These are phyloP conservation scores for Pinus albicaulis DNA, from an alignment of 75 land plant genomes.

Conservation along the genomic window DNA sequence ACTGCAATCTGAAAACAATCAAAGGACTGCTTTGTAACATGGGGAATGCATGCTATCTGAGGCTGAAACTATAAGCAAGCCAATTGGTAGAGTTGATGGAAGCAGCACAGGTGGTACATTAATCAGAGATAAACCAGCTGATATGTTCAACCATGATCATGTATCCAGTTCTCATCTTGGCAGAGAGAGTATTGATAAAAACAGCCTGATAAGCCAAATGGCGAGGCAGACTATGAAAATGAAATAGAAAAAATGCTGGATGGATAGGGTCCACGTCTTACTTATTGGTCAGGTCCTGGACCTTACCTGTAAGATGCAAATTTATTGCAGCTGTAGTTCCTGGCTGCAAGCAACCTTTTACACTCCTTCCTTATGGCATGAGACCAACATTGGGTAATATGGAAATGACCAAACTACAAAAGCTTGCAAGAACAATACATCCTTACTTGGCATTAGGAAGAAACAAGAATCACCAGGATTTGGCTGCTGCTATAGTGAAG, in stretches of 20 bases:
- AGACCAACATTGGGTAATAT: constrained; percentile 38
- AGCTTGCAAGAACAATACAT: constrained; percentile 53
- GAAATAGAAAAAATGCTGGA: constrained; percentile 71
- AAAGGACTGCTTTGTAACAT: neutral
- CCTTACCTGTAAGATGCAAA: constrained; percentile 97
- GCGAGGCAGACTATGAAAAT: constrained; percentile 48
- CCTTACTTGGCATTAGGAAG: constrained; percentile 44
- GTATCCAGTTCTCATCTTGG: neutral
- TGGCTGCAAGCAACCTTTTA: constrained; percentile 76
- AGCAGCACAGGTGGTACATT: neutral
- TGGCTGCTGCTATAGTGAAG: constrained; percentile 87
- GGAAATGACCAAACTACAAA: constrained; percentile 70
- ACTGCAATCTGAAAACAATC: constrained; percentile 11
- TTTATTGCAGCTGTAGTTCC: constrained; percentile 61
- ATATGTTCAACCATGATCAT: neutral
- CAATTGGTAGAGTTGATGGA: neutral
- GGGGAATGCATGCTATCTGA: neutral
- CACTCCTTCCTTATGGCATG: constrained; percentile 90
- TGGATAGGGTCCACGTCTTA: constrained; percentile 81
- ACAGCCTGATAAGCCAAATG: neutral
- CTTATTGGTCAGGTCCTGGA: constrained; percentile 80
- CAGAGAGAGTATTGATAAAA: constrained; percentile 7
- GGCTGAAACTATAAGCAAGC: neutral
- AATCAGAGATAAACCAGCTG: neutral
- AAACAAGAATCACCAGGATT: constrained; percentile 81